Base-by-base conservation (phyloP, 2,329 filamentous ascomycete genomes). In the Pseudopithomyces maydicus region DNA sequence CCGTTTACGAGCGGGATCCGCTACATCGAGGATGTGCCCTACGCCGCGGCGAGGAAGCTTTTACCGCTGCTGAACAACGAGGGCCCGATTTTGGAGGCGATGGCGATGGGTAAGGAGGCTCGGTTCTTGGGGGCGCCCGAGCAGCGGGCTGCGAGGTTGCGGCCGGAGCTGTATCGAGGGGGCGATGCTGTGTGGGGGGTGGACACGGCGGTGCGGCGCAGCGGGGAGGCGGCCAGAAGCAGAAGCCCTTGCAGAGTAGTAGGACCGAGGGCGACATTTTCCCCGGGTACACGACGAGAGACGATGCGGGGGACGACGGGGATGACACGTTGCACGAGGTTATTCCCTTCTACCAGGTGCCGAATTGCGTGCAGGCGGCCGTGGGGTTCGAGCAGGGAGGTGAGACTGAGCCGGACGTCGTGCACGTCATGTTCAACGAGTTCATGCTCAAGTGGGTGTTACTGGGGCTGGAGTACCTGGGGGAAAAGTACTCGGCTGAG, bases 391-490 rank as follows among this genome's bases (percentile, higher is more conserved):
- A 88, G 1, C 59, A 70, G 11, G 64, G 62, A 1, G 62, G 72
- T 7, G 78, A 73, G 0, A 70, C 68, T 11, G 79, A 85, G 15
- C 90, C 91, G 0, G 85, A 90, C 51, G 88, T 77, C 0, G 92
- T 99, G 0, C 94, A 98, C 73, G 74, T 99, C 7, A 87, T 97
- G 14, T 99, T 96, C 71, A 85, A 96, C 56, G 92, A 96, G 72
- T 99, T 97, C 74, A 88, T 98, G 35, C 85, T 95, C 76, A 88
- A 88, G 10, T 96, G 90, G 84, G 80, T 98, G 38, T 76, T 96
- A 17, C 78, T 89, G 11, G 92, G 92, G 2, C 79, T 97, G 59
- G 86, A 88, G 57, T 87, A 83, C 63, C 72, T 84, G 10, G 83
- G 83, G 2, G 74, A 83, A 49, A 79, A 79, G 56, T 79, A 82